These are phyloP conservation scores for Protomyces inouyei DNA, from an alignment of 1,139 yeast genomes.

Conservation along the genomic window DNA sequence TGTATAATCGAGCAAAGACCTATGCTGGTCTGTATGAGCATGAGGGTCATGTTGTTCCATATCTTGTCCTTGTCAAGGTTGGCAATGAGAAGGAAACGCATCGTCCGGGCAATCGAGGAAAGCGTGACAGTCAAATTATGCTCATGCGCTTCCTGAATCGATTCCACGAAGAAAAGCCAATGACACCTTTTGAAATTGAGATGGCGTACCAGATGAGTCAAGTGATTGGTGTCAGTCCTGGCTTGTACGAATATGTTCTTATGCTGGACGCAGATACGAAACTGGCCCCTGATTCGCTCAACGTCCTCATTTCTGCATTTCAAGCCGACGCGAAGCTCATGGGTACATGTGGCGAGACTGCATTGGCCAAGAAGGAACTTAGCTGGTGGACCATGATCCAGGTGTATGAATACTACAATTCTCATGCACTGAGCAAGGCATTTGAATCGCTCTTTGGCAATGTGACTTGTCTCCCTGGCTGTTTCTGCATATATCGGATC, in stretches of 20 bases:
- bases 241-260: constrained; percentile 43
- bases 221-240: constrained; percentile 45
- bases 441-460: constrained; percentile 45
- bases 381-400: constrained; percentile 46
- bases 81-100: constrained; percentile 44
- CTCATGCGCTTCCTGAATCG: constrained; percentile 44
- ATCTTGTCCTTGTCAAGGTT: constrained; percentile 44
- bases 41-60: constrained; percentile 46
- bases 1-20: constrained; percentile 44
- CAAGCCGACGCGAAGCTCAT: constrained; percentile 41
- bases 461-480: constrained; percentile 46
- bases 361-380: constrained; percentile 41
- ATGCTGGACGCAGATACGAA: constrained; percentile 47
- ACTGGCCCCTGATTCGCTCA: constrained; percentile 41
- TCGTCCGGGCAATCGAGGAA: constrained; percentile 46
- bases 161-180: constrained; percentile 44
- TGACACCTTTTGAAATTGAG: constrained; percentile 45
- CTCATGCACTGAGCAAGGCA: constrained; percentile 45
- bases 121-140: constrained; percentile 45
- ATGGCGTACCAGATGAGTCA: constrained; percentile 45
- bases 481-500: constrained; percentile 43
- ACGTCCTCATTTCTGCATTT: constrained; percentile 41
- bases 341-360: constrained; percentile 46
- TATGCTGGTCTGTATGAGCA: constrained; percentile 45
- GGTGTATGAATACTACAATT: constrained; percentile 46